Base-by-base conservation (phyloP, 1,139 yeast genomes). In the Yamadazyma triangularis region DNA sequence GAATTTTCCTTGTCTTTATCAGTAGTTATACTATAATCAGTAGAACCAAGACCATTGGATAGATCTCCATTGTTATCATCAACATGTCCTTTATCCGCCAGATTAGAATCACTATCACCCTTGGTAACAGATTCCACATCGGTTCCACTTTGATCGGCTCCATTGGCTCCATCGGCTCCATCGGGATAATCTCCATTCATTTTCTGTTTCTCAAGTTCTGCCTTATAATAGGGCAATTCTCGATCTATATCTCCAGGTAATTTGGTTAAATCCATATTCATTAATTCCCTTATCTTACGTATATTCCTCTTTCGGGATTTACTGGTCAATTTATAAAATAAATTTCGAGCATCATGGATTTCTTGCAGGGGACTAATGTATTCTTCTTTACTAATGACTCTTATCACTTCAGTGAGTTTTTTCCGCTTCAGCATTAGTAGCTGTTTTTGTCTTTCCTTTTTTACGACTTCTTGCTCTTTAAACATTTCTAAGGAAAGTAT, bases 381-480 rank as follows among this genome's bases (percentile, higher is more conserved):
- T 3, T 58, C 48, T 31, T 65, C 71, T 27, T 53, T 48, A 30
- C 80, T 70, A 7, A 59, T 50, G 27, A 70, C 60, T 30, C 86
- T 60, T 11, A 85, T 50, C 6, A 79, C 75, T 35, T 81, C 70
- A 1, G 60, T 64, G 41, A 85, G 58, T 40, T 74, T 78, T 21
- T 65, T 63, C 37, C 89, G 72, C 43, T 71, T 75, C 51, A 83
- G 81, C 37, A 77, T 66, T 54, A 85, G 73, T 38, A 84, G 62
- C 25, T 82, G 87, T 35, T 89, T 64, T 49, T 89, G 89, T 33
- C 73, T 73, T 52, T 81, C 81, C 53, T 86, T 87, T 48, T 86
- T 82, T 27, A 78, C 81, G 27, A 83, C 67, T 53, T 91, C 98
- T 51, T 86, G 91, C 45, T 89, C 93, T 46, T 81, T 76, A 48